Conservation (phyloP, 2,329 filamentous ascomycete genomes). For the Ophiostoma sp. region DNA sequence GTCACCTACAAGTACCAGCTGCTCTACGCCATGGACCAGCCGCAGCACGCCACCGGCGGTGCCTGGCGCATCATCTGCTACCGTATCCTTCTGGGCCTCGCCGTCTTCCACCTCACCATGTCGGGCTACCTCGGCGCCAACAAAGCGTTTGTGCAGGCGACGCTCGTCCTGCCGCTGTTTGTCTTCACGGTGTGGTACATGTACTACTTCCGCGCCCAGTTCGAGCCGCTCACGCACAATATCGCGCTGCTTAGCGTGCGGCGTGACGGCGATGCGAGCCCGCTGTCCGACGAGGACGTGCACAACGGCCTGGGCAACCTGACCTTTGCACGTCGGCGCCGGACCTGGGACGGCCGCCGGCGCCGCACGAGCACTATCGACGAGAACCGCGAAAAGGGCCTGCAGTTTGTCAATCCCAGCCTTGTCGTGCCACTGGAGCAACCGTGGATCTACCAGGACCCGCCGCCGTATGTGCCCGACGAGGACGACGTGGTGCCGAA, state of each 20-base stretch:
- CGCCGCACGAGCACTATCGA: slow-evolving; percentile 62
- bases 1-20: slow-evolving; percentile 97
- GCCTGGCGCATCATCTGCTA: slow-evolving; percentile 98
- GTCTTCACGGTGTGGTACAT: slow-evolving; percentile 82
- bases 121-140: slow-evolving; percentile 76
- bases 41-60: slow-evolving; percentile 84
- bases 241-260: slow-evolving; percentile 86
- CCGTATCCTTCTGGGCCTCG: slow-evolving; percentile 75
- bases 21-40: slow-evolving; percentile 96
- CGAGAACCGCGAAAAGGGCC: slow-evolving; percentile 63
- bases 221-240: slow-evolving; percentile 83
- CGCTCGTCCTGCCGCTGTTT: slow-evolving; percentile 70
- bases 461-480: slow-evolving; percentile 39
- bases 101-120: slow-evolving; percentile 89
- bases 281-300: slow-evolving; percentile 38
- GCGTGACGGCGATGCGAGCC: slow-evolving; percentile 51
- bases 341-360: slow-evolving; percentile 29
- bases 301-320: slow-evolving; percentile 38
- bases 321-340: slow-evolving; percentile 28
- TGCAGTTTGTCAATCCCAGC: slow-evolving; percentile 72
- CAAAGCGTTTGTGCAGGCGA: slow-evolving; percentile 65
- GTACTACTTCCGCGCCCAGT: slow-evolving; percentile 73
- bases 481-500: slow-evolving; percentile 22
- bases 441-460: slow-evolving; percentile 62
- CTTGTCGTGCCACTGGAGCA: slow-evolving; percentile 63